These are phyloP conservation scores for Nasturtium officinale DNA, from an alignment of 345 rosid species.

Conservation along the genomic window DNA sequence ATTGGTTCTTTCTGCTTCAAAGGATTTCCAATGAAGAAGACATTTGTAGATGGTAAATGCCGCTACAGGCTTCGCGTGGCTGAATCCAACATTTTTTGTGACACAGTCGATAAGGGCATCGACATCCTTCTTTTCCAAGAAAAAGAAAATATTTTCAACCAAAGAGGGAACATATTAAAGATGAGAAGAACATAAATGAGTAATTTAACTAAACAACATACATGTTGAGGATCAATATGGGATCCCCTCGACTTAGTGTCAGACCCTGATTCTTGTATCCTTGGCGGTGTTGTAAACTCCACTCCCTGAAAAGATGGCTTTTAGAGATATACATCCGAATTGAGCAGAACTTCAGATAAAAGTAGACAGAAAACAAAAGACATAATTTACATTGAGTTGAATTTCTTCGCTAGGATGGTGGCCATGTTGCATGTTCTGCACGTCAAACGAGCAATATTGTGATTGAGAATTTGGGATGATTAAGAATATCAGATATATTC, in stretches of 20 bases:
- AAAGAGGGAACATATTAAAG: slow-evolving; percentile 14
- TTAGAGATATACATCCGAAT: slow-evolving; percentile 11
- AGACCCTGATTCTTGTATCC: slow-evolving; percentile 58
- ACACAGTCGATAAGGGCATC: slow-evolving; percentile 87
- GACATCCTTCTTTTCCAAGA: slow-evolving; percentile 73
- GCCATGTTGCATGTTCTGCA: slow-evolving; percentile 74
- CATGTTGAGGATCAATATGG: slow-evolving; percentile 73
- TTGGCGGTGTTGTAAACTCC: slow-evolving; percentile 64
- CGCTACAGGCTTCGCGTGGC: slow-evolving; percentile 87
- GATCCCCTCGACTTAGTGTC: slow-evolving; percentile 76
- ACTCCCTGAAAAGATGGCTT: slow-evolving; percentile 58
- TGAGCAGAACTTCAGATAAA: slow-evolving; percentile 3
- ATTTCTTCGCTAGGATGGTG: slow-evolving; percentile 56
- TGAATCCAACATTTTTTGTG: slow-evolving; percentile 69
- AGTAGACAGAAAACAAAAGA: slow-evolving; percentile 3
- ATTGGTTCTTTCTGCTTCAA: slow-evolving; percentile 93
- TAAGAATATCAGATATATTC: slow-evolving; percentile 13
- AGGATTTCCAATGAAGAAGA: slow-evolving; percentile 96
- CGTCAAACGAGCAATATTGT: slow-evolving; percentile 19
- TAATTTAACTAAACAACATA: slow-evolving; percentile 43
- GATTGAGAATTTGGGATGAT: slow-evolving; percentile 11
- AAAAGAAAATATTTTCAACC: slow-evolving; percentile 29
- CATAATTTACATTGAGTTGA: slow-evolving; percentile 56
- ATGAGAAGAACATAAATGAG: slow-evolving; percentile 4
- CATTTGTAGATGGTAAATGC: slow-evolving; percentile 93